Percentiles rank a stretch among this genome's conserved stretches.
phyloP scores from a whole-genome alignment of 2,329 filamentous ascomycete genomes.

The Chaetomium sp. region DNA sequence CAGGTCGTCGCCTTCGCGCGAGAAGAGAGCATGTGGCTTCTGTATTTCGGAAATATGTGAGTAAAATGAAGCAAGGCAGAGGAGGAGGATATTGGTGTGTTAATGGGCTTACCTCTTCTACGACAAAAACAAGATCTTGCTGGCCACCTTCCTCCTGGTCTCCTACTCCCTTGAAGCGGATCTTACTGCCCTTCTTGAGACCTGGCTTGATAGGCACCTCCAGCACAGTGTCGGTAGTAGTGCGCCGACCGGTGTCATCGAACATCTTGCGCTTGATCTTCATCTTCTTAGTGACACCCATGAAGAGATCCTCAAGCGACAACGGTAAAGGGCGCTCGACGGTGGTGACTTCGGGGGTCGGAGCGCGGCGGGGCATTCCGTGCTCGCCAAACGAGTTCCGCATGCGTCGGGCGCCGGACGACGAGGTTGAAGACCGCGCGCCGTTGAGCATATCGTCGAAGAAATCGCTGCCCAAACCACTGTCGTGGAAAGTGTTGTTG shows the following conservation, averaged over 20 bases:
- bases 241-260: slow-evolving; percentile 77
- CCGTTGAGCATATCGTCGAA: slow-evolving; percentile 44
- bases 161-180: slow-evolving; percentile 96
- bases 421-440: slow-evolving; percentile 27
- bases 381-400: slow-evolving; percentile 36
- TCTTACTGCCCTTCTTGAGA: slow-evolving; percentile 94
- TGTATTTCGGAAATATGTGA: slow-evolving; percentile 39
- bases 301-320: slow-evolving; percentile 81
- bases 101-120: slow-evolving; percentile 69
- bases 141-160: slow-evolving; percentile 95
- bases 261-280: slow-evolving; percentile 97
- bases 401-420: slow-evolving; percentile 30
- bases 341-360: slow-evolving; percentile 80
- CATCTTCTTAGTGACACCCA: slow-evolving; percentile 89
- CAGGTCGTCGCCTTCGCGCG: slow-evolving; percentile 82
- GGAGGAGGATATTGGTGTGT: slow-evolving; percentile 6
- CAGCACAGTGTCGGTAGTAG: slow-evolving; percentile 79
- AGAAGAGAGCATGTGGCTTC: slow-evolving; percentile 83
- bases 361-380: slow-evolving; percentile 35
- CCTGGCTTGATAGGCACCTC: slow-evolving; percentile 95
- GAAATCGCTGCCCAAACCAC: slow-evolving; percentile 44
- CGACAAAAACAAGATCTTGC: slow-evolving; percentile 90
- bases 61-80: slow-evolving; percentile 15
- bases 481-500: slow-evolving; percentile 45
- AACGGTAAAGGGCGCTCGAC: slow-evolving; percentile 79